Evolutionary conservation across 1,284 basidiomycete genomes (phyloP), one percentile per base, ranked within the genome.

Genomic region (Leccinum subatratum): DNA sequence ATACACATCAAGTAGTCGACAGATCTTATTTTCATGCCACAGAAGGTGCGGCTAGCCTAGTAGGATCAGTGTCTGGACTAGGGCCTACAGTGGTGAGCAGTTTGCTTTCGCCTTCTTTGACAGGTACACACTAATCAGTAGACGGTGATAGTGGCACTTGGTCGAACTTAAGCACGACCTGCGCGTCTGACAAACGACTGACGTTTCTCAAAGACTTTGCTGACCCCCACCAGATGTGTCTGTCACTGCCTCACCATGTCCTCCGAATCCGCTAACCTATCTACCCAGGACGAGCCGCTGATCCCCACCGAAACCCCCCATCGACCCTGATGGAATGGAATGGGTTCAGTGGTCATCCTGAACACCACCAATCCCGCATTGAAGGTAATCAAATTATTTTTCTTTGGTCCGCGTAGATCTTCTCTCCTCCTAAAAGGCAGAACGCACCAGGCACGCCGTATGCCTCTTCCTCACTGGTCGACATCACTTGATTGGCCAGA

Each of bases 241-340:
- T 1, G 28, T 48, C 28, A 48, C 39, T 3, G 12, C n/a, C 45
- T 51, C 61, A 16, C 34, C 25, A n/a, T 6, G 20, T 12, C 14
- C 25, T 12, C 39, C 25, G 12, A n/a, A n/a, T n/a, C n/a, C n/a
- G n/a, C n/a, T n/a, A n/a, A n/a, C n/a, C n/a, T n/a, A n/a, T n/a
- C n/a, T n/a, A n/a, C 42, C 6, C n/a, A 62, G 4, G 45, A 51
- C 16, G 61, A 62, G 30, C 61, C 61, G n/a, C 45, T 62, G 7
- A 6, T 62, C 2, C 61, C 61, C n/a, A 32, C 42, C 6, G 61
- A 51, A 51, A 51, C 8, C 9, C 30, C 30, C 61, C 61, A 20
- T 62, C 61, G 12, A 62, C 45, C 4, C 45, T 62, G 9, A 62
- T 51, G 61, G 61, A 62, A 51, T 62, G 61, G 42, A 30, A n/a